Base-by-base conservation (phyloP, 2,329 filamentous ascomycete genomes). In the Endoconidiophora polonica region DNA sequence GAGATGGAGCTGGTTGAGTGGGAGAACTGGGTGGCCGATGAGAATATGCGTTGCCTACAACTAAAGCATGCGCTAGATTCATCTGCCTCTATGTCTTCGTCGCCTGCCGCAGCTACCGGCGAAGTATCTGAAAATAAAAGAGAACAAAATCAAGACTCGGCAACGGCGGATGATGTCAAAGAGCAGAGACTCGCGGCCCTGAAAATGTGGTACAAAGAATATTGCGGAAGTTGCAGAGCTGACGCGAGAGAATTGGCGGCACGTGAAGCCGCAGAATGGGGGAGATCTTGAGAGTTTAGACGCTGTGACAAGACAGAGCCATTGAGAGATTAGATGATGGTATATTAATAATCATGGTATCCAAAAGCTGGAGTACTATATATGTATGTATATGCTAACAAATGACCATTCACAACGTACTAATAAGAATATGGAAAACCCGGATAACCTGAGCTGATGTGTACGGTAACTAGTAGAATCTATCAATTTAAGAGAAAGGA, bases 1-100 rank as follows among this genome's bases (percentile, higher is more conserved):
- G 87, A 95, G 63, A 81, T 94, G 62, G 65, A 96, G 49, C 76
- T 79, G 59, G 82, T 83, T 0, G 90, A 95, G 63, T 98, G 87
- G 81, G 88, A 94, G 66, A 84, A 85, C 55, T 98, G 90, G 88
- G 72, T 96, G 26, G 65, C 75, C 2, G 81, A 85, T 56, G 91
- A 98, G 66, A 81, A 79, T 55, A 65, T 71, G 33, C 76, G 84
- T 45, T 98, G 91, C 62, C 76, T 77, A 51, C 75, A 82, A 59
- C 68, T 76, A 4, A 23, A 60, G 9, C 24, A 49, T 33, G 36
- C 43, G 7, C 36, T 54, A 10, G 42, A 45, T 14, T 37, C 37
- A 33, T 12, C 48, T 16, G 14, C 22, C 10, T 10, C 41, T 1
- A 18, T 14, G 2, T 20, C 14, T 20, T 26, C 40, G 6, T n/a